Conservation (phyloP, 2,329 filamentous ascomycete species). For the Colletotrichum noveboracense region DNA sequence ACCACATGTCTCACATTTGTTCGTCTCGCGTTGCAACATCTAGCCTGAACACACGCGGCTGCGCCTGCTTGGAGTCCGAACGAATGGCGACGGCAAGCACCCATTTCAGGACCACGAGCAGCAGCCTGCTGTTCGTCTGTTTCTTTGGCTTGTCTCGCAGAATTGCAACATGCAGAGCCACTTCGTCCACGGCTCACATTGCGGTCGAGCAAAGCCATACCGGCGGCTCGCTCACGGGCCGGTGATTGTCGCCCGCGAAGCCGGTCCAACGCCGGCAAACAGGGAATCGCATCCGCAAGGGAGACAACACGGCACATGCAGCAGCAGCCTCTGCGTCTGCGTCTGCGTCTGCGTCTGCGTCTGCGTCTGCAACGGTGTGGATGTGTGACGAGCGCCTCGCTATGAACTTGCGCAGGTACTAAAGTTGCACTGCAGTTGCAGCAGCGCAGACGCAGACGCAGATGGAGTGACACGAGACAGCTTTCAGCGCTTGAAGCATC, state of each 20-base stretch:
- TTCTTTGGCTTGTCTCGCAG: not conserved
- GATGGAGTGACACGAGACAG: not conserved
- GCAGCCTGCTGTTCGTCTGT: not conserved
- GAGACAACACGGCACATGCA: not conserved
- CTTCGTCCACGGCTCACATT: not conserved
- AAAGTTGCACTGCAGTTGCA: not conserved
- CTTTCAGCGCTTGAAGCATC: not conserved
- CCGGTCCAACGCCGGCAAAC: not conserved
- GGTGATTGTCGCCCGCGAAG: not conserved
- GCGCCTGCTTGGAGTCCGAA: not conserved
- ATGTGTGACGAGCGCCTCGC: not conserved
- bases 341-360: not conserved
- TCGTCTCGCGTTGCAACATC: not conserved
- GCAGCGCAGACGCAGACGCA: not conserved
- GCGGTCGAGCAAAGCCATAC: not conserved
- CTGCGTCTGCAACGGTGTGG: not conserved
- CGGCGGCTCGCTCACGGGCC: not conserved
- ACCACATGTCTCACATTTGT: not conserved
- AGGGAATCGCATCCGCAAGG: not conserved
- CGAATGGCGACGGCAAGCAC: not conserved
- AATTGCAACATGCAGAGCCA: not conserved
- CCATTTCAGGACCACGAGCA: not conserved
- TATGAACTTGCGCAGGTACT: slow-evolving; percentile 4
- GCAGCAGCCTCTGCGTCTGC: not conserved
- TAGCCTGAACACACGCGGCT: not conserved